Evolutionary conservation across 805 yeast genomes (phyloP).

Genomic region (Komagataella populi): DNA sequence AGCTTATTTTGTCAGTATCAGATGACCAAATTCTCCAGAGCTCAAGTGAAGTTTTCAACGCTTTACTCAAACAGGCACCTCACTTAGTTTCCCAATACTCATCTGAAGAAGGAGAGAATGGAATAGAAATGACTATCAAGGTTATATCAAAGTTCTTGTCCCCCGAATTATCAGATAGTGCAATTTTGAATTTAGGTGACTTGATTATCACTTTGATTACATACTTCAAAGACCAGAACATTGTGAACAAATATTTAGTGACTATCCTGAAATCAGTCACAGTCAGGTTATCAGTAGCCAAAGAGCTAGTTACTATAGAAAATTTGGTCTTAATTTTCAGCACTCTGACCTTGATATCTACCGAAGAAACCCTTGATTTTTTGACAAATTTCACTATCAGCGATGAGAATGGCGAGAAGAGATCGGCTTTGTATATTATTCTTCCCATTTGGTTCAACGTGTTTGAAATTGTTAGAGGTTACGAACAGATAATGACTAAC

Average conservation of each 20-base stretch:
- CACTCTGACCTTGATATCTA: slow-evolving; percentile 48
- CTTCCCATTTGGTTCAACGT: slow-evolving; percentile 75
- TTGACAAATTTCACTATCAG: slow-evolving; percentile 27
- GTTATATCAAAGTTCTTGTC: slow-evolving; percentile 59
- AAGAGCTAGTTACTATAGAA: slow-evolving; percentile 62
- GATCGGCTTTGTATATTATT: slow-evolving; percentile 37
- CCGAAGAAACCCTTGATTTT: slow-evolving; percentile 50
- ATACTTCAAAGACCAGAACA: slow-evolving; percentile 18
- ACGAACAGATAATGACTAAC: slow-evolving; percentile 50
- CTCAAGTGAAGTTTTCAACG: slow-evolving; percentile 62
- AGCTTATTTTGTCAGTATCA: slow-evolving; percentile 27
- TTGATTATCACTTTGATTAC: slow-evolving; percentile 15
- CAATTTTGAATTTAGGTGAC: slow-evolving; percentile 68
- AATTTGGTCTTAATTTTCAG: slow-evolving; percentile 69
- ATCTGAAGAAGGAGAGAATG: slow-evolving; percentile 25
- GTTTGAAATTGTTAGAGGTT: slow-evolving; percentile 73
- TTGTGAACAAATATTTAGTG: slow-evolving; percentile 27
- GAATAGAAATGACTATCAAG: slow-evolving; percentile 42
- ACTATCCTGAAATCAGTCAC: slow-evolving; percentile 69
- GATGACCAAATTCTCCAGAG: slow-evolving; percentile 73
- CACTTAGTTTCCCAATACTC: slow-evolving; percentile 17
- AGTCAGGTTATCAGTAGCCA: slow-evolving; percentile 46
- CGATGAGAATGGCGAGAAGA: slow-evolving; percentile 8
- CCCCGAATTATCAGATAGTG: slow-evolving; percentile 63
- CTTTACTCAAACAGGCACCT: slow-evolving; percentile 32